These are phyloP conservation scores for Phytopythium vexans DNA, from an alignment of 352 stramenopile species.

Conservation along the genomic window DNA sequence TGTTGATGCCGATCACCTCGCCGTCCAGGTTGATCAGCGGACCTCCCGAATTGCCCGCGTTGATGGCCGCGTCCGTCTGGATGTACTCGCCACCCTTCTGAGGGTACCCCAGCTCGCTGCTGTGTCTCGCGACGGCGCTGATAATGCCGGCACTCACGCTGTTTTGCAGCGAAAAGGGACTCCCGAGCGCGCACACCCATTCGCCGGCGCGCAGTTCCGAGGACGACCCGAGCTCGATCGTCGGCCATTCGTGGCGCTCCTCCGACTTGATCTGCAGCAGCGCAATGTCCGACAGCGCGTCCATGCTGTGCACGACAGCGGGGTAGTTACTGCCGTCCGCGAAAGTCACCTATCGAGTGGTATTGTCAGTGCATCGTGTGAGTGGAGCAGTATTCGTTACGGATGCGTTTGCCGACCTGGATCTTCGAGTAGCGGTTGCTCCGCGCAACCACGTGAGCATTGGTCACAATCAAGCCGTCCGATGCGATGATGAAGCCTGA, in stretches of 20 bases:
- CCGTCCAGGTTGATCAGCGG: conserved; percentile 93
- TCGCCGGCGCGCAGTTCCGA: conserved; percentile 83
- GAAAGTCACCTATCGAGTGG: conserved; percentile 59
- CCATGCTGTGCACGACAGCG: conserved; percentile 79
- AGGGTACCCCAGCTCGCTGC: conserved; percentile 83
- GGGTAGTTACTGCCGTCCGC: conserved; percentile 76
- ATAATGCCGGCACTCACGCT: conserved; percentile 92
- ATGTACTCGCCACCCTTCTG: conserved; percentile 89
- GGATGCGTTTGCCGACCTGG: conserved; percentile 32
- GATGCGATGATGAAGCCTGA: conserved; percentile 91
- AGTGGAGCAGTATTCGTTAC: background rate
- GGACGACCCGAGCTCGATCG: conserved; percentile 68
- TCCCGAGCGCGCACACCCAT: conserved; percentile 91
- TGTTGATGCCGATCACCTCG: conserved; percentile 94
- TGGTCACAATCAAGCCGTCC: conserved; percentile 90
- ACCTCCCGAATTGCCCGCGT: conserved; percentile 90
- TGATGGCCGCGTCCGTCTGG: conserved; percentile 94
- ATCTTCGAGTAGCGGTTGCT: conserved; percentile 83
- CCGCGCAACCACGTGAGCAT: conserved; percentile 88
- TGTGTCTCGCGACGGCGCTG: conserved; percentile 84
- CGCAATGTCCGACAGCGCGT: conserved; percentile 89
- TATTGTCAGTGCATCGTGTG: background rate
- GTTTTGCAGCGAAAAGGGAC: conserved; percentile 89
- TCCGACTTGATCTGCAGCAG: conserved; percentile 82
- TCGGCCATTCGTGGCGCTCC: conserved; percentile 58